Conservation (phyloP, 2,329 filamentous ascomycete species). For the Fusarium sublunatum region DNA sequence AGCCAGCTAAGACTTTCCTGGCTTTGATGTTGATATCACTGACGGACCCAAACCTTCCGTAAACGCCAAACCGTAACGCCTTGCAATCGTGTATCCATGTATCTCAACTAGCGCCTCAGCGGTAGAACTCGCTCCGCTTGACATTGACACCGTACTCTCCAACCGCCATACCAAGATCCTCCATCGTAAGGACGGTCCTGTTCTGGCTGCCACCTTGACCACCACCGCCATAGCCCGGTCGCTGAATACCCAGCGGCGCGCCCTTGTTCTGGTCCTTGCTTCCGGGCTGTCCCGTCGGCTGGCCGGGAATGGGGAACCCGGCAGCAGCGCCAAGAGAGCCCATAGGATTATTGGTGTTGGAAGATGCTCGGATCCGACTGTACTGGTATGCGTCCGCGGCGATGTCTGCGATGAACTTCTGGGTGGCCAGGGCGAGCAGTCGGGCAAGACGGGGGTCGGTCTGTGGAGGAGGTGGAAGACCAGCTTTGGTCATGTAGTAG, state of each 20-base stretch:
- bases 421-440: conserved; percentile 94
- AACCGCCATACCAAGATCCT: conserved; percentile 97
- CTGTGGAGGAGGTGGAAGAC: conserved; percentile 90
- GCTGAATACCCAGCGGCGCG: conserved; percentile 76
- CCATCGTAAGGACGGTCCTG: conserved; percentile 95
- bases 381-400: conserved; percentile 98
- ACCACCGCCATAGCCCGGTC: conserved; percentile 85
- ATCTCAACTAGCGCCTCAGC: conserved; percentile 59
- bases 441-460: conserved; percentile 91
- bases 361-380: conserved; percentile 92
- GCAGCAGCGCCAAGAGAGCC: conserved; percentile 82
- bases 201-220: conserved; percentile 90
- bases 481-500: conserved; percentile 97
- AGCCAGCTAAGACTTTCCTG: conserved; percentile 22
- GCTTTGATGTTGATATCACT: conserved; percentile 34
- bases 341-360: conserved; percentile 90
- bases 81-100: conserved; percentile 24
- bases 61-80: conserved; percentile 44
- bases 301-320: conserved; percentile 73
- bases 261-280: conserved; percentile 68
- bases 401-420: conserved; percentile 98
- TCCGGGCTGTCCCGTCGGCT: conserved; percentile 67
- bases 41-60: conserved; percentile 23
- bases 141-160: conserved; percentile 98
- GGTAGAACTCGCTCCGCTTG: conserved; percentile 96